Base-by-base conservation (phyloP, 805 yeast genomes). In the Metschnikowia similis region DNA sequence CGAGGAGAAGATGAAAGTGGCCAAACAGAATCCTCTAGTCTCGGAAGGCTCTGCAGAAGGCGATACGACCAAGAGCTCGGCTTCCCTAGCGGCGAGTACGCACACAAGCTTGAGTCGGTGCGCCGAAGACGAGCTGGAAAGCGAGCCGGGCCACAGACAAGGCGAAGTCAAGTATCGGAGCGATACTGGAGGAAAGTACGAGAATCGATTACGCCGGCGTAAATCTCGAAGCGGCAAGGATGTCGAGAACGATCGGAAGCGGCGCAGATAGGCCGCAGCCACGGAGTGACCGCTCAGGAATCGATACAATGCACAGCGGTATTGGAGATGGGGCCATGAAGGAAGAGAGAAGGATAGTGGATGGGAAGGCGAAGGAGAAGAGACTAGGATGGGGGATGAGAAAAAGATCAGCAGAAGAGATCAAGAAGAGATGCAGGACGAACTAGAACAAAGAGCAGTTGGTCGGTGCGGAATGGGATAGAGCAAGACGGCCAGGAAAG, bases 141-240 rank as follows among this genome's bases (percentile, higher is more conserved):
- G 11, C 8, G 39, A 36, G 29, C 11, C 35, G 7, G n/a, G 10
- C 7, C n/a, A 27, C 13, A 17, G 27, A 32, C 35, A 39, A 8
- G 16, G 21, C 26, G 45, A 41, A 14, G 14, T 16, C 39, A 30
- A 28, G 35, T 21, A 11, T 34, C 45, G 49, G 16, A 41, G 42
- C 10, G 53, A 51, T 13, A 32, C 39, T 5, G 60, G 59, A 2
- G 60, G 60, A 8, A 57, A 54, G 41, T 57, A 57, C 41, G 60
- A 56, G 14, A 54, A 54, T 44, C 32, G 60, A 47, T 39, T 57
- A 34, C 56, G 60, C 35, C 51, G 59, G 43, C 56, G 60, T 36
- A 54, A 51, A 29, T 53, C 55, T n/a, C 55, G 55, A 4, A 50
- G 50, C 10, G 53, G 48, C 14, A 53, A 41, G 17, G 45, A 41